Evolutionary conservation across 306 rosid genomes (phyloP), one percentile per base, ranked within the genome.

Genomic region (Sesbania bispinosa): DNA sequence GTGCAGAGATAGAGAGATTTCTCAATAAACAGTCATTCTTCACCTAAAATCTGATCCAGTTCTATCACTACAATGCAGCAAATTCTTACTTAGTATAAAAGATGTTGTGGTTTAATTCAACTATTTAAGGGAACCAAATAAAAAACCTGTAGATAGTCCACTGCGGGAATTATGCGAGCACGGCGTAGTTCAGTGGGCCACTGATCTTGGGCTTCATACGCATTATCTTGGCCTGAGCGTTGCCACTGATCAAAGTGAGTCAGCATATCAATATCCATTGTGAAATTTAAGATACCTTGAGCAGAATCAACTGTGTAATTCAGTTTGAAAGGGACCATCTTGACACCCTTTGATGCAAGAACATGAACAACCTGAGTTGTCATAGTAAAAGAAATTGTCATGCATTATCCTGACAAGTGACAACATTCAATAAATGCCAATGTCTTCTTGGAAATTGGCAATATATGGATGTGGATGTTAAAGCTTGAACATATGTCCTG

Each of bases 191-290:
- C 89, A 55, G 82, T 70, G 3, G 91, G 95, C 95, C 95, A 92
- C 67, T 89, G 95, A 59, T 88, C 96, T 81, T 86, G 85, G 26
- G 98, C 88, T 85, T 92, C 96, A 24, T 85, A 92, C 19, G 32
- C 84, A 61, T 81, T 68, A 74, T 92, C 92, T 50, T 80, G 42
- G 23, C 88, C 90, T 0, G 80, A 76, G 32, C 89, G 82, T 59
- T 89, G 95, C 98, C 95, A 92, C 66, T 80, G 83, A 68, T 92
- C 96, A 70, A 92, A 86, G 77, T 89, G 95, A 26, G 90, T 80
- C 78, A 89, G 80, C 88, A 84, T 92, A 62, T 92, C 98, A 63
- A 89, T 87, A 48, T 88, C 92, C 96, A 92, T 89, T 16, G 89
- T 88, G 77, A 86, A 85, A 62, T 89, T 92, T 23, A 89, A 73